These are phyloP conservation scores for Dalechampia spathulata DNA, from an alignment of 441 rosid species.

Conservation along the genomic window DNA sequence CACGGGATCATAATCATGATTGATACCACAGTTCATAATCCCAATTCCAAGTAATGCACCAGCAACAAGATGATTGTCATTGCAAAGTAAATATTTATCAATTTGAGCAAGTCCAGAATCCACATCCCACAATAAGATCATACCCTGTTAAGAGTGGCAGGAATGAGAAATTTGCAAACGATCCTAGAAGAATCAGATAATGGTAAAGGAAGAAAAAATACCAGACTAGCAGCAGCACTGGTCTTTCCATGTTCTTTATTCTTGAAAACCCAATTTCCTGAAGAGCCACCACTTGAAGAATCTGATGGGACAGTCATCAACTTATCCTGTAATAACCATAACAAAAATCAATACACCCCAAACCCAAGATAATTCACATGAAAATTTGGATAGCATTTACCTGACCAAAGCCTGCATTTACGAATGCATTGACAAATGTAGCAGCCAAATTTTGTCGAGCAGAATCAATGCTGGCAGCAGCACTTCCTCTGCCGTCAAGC, in stretches of 20 bases:
- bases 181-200: neutral
- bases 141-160: constrained; percentile 55
- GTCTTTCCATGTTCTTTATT: constrained; percentile 93
- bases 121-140: constrained; percentile 92
- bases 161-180: constrained; percentile 17
- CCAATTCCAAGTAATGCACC: constrained; percentile 98
- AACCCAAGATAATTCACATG: constrained; percentile 1
- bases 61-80: constrained; percentile 72
- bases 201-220: constrained; percentile 21
- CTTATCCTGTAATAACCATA: constrained; percentile 60
- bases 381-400: constrained; percentile 25
- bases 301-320: constrained; percentile 82
- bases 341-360: constrained; percentile 6
- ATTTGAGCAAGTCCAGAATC: constrained; percentile 89
- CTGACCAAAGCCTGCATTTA: constrained; percentile 98
- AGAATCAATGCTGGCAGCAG: constrained; percentile 80
- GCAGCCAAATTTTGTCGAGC: constrained; percentile 96
- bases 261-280: constrained; percentile 92
- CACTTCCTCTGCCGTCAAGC: constrained; percentile 88
- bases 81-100: constrained; percentile 84
- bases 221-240: constrained; percentile 99
- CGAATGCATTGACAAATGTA: constrained; percentile 94
- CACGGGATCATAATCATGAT: constrained; percentile 90
- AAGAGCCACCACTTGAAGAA: constrained; percentile 49
- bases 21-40: constrained; percentile 74